Evolutionary conservation across 495 filamentous ascomycete species (phyloP).

Genomic region (Podospora anserina): DNA sequence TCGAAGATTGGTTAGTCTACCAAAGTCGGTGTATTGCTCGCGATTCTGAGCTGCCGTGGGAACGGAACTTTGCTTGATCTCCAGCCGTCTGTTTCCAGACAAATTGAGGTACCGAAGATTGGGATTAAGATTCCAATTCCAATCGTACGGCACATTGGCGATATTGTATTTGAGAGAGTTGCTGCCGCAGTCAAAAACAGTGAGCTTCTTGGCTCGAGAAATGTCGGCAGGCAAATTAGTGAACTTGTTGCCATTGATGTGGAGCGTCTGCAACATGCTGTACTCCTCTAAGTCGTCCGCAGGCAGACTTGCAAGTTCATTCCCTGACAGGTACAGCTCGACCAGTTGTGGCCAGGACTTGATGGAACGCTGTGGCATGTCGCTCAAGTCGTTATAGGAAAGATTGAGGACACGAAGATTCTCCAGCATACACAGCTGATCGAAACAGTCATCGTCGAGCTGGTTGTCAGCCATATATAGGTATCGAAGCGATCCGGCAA

Average conservation of each 20-base stretch:
- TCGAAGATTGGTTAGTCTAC: conserved; percentile 75
- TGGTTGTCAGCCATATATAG: conserved; percentile 91
- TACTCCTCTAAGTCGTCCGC: conserved; percentile 92
- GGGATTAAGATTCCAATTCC: conserved; percentile 99
- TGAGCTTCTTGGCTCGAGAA: conserved; percentile 78
- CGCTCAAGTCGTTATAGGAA: conserved; percentile 90
- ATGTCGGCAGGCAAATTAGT: conserved; percentile 94
- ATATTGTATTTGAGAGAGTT: conserved; percentile 99
- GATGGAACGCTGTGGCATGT: conserved; percentile 84
- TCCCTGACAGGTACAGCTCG: conserved; percentile 93
- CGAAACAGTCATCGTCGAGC: conserved; percentile 88
- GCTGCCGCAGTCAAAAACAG: conserved; percentile 90
- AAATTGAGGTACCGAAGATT: conserved; percentile 94
- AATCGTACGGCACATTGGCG: conserved; percentile 98
- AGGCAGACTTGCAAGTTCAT: conserved; percentile 84
- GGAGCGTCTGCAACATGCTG: conserved; percentile 77
- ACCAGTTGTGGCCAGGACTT: conserved; percentile 81
- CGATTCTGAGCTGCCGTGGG: conserved; percentile 50
- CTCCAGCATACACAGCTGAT: conserved; percentile 75
- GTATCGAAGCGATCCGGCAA: conserved; percentile 77
- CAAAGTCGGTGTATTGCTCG: conserved; percentile 88
- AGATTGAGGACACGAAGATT: conserved; percentile 89
- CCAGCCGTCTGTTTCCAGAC: conserved; percentile 92
- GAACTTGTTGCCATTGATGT: conserved; percentile 97
- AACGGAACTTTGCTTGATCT: conserved; percentile 78